Base-by-base conservation (phyloP, 2,329 filamentous ascomycete species). In the Colletotrichum plurivorum region DNA sequence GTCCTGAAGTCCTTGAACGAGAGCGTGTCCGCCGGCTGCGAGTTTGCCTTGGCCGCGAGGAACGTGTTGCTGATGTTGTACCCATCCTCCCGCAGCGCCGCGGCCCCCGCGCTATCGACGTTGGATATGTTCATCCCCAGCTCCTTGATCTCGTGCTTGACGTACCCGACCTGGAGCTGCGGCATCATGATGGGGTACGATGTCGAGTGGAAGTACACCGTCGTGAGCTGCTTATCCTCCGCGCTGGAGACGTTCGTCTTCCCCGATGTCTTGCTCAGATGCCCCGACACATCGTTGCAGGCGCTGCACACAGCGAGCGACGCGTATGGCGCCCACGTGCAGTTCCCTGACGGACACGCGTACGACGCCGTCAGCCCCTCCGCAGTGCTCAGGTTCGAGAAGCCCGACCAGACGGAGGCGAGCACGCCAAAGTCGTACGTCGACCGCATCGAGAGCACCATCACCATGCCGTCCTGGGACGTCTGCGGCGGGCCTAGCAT, bases 401-500 rank as follows among this genome's bases (percentile, higher is more conserved):
- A 56, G 16, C 51, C 60, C 16, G 16, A 39, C 41, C 52, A 63
- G 9, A 63, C 20, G 5, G 60, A 51, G 1, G 60, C 39, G 15
- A 63, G 25, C 2, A 43, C 12, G 6, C 41, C 60, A 4, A 63
- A 54, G 3, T 63, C 60, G 13, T 52, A 62, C 43, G 27, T 31
- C 27, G 27, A 31, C 27, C 27, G 27, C 27, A 31, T 31, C 1
- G 41, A 6, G 9, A 59, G 18, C 4, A 12, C 16, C 20, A 36
- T 46, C 2, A 36, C 10, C n/a, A 46, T 10, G 20, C 12, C 8
- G 12, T 22, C 45, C 5, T 9, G 16, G 4, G 57, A 20, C 9
- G 5, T 12, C 9, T 45, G 10, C 18, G 18, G 20, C 39, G 31
- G 10, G 12, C 18, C 16, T 20, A n/a, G 8, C 13, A 16, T 27